Conservation (phyloP, 345 rosid genomes). For the Anastatica hierochuntica region DNA sequence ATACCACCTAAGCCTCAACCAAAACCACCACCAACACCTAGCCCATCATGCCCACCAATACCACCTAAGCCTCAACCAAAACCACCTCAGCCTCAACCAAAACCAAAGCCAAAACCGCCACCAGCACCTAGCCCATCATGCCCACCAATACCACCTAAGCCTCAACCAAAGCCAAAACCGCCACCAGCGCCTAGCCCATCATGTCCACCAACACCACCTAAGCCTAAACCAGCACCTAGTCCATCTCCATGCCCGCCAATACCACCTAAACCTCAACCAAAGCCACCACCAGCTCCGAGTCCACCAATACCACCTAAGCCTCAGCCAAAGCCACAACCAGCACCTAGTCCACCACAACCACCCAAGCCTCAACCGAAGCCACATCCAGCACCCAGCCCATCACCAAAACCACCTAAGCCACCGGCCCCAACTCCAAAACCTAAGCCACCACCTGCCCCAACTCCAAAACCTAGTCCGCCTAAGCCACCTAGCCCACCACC, state of each 20-base stretch:
- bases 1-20: conserved; percentile 17
- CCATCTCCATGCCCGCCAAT: too few relatives aligned
- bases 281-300: too few relatives aligned
- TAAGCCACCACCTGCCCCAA: conserved; percentile 1
- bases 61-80: conserved; percentile 17
- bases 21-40: background rate
- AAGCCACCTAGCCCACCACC: conserved; percentile 7
- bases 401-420: conserved; percentile 17
- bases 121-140: background rate
- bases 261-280: conserved; percentile 2
- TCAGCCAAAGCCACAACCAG: conserved; percentile 16
- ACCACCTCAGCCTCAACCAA: conserved; percentile 14
- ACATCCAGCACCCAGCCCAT: conserved; percentile 3
- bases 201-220: conserved; percentile 16
- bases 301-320: conserved; percentile 3
- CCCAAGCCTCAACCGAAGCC: conserved; percentile 16
- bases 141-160: conserved; percentile 16
- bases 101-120: background rate
- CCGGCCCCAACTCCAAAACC: conserved; percentile 13
- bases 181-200: background rate
- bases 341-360: conserved; percentile 1
- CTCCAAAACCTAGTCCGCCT: conserved; percentile 16
- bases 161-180: conserved; percentile 8
- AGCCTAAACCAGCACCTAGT: too few relatives aligned
- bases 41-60: conserved; percentile 2